Base-by-base conservation (phyloP, 2,329 filamentous ascomycete genomes). In the Seiridium cupressi region DNA sequence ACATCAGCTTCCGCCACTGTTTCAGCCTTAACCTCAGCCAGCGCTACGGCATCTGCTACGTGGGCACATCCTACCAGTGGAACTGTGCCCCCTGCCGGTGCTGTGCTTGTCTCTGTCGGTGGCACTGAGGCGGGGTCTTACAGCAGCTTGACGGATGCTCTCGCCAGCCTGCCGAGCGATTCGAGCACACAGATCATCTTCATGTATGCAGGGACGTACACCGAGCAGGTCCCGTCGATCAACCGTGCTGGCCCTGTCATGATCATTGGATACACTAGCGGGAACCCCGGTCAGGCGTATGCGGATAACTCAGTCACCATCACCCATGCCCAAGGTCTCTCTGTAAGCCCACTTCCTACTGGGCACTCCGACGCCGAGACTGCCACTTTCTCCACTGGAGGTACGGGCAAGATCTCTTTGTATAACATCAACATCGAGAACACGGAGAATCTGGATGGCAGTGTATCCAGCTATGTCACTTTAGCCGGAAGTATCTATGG, bases 401-500 rank as follows among this genome's bases (percentile, higher is more conserved):
- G 81, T 0, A 67, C 72, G 4, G 18, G 18, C 18, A 79, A 83
- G 64, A 79, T 88, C 61, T 82, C 81, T 64, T 72, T 88, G 18
- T 89, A 89, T 75, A 89, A 89, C 64, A 76, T 89, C 70, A 84
- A 82, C 57, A 72, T 82, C 11, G 72, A 73, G 9, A 83, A 82
- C 63, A 73, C 73, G 0, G 79, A 66, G 55, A 80, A 80, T 13
- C 61, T 76, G 63, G 79, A 78, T 0, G 76, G 72, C 59, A 78
- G 81, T 5, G 2, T 38, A 18, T 40, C 55, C 13, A 51, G 44
- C 55, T 58, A 58, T 51, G 47, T 56, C 63, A 80, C 80, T 40
- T 72, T 82, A n/a, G 80, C 80, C 3, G 63, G 82, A 13, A 77
- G 74, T 18, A 77, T 79, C 1, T 76, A 79, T 54, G 72, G 71